These are phyloP conservation scores for Pythium chondricola DNA, from an alignment of 352 stramenopile genomes.

Conservation along the genomic window DNA sequence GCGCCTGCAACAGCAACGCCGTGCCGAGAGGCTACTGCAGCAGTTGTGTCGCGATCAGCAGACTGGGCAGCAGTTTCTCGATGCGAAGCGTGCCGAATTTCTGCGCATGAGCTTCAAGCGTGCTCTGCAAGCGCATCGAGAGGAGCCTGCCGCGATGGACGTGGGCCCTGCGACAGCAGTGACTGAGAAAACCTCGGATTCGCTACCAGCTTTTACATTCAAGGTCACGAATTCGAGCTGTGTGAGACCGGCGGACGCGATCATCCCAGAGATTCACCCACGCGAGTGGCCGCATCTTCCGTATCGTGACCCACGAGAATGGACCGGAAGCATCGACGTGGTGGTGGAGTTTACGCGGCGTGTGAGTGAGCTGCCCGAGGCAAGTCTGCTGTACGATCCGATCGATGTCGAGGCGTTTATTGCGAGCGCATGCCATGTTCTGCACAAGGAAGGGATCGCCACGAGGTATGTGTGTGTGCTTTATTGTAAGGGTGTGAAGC, in stretches of 20 bases:
- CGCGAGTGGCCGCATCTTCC: constrained; percentile 69
- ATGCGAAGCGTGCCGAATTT: constrained; percentile 60
- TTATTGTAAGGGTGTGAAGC: background rate
- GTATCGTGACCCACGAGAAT: constrained; percentile 42
- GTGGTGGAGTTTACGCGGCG: constrained; percentile 42
- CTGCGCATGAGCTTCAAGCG: constrained; percentile 53
- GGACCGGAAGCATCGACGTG: constrained; percentile 29
- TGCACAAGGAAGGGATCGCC: constrained; percentile 22
- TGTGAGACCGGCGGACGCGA: constrained; percentile 30
- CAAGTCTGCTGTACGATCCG: constrained; percentile 62
- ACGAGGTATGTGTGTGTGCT: constrained; percentile 13
- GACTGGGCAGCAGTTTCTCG: constrained; percentile 30
- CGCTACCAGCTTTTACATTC: background rate
- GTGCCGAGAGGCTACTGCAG: constrained; percentile 15
- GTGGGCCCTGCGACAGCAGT: background rate
- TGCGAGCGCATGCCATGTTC: constrained; percentile 9
- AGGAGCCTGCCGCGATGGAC: background rate
- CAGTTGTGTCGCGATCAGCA: constrained; percentile 12
- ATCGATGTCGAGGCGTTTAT: constrained; percentile 43
- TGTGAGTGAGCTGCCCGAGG: constrained; percentile 42
- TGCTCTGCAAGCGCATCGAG: constrained; percentile 13
- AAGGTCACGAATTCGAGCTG: constrained; percentile 11
- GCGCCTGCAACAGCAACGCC: constrained; percentile 8
- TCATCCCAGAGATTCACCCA: constrained; percentile 35
- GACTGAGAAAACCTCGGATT: background rate